Evolutionary conservation across 768 basidiomycete genomes (phyloP).

Genomic region (Pulveroboletus sp.): DNA sequence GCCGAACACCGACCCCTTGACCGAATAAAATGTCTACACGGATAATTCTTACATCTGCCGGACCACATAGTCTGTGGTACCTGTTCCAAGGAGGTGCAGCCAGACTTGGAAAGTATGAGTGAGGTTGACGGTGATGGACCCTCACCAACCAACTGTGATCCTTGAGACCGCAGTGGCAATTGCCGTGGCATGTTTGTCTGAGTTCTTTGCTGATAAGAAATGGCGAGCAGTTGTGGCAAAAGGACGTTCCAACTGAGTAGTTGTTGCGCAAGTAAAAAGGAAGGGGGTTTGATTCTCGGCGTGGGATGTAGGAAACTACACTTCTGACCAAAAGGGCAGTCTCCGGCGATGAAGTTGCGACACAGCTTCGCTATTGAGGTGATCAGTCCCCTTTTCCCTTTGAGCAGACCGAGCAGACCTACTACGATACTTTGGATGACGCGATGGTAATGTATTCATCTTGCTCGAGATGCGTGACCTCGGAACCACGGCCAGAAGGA

Average conservation of each 20-base stretch:
- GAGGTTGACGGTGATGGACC: conserved; percentile 16
- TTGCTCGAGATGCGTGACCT: conserved; percentile 5
- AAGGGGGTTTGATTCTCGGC: conserved; percentile 5
- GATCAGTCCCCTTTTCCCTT: neutral
- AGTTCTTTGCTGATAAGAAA: conserved; percentile 6
- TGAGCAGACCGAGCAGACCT: conserved; percentile 12
- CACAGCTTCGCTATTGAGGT: conserved; percentile 32
- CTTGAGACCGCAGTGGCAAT: conserved; percentile 8
- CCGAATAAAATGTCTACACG: conserved; percentile 40
- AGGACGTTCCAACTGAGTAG: conserved; percentile 16
- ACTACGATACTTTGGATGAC: conserved; percentile 30
- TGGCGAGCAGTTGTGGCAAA: conserved; percentile 11
- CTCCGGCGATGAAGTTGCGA: conserved; percentile 33
- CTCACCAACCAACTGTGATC: conserved; percentile 13
- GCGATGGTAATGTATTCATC: conserved; percentile 8
- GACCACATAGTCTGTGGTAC: neutral
- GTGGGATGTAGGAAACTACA: conserved; percentile 38
- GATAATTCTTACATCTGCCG: conserved; percentile 29
- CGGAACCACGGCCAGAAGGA: neutral
- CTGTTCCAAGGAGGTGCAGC: conserved; percentile 14
- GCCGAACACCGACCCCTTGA: conserved; percentile 41
- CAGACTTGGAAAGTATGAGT: conserved; percentile 22
- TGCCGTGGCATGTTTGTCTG: neutral
- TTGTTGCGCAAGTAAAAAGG: conserved; percentile 14
- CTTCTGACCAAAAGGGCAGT: conserved; percentile 34